phyloP scores from a whole-genome alignment of 2,329 filamentous ascomycete species.

The Penicillium brasilianum region DNA sequence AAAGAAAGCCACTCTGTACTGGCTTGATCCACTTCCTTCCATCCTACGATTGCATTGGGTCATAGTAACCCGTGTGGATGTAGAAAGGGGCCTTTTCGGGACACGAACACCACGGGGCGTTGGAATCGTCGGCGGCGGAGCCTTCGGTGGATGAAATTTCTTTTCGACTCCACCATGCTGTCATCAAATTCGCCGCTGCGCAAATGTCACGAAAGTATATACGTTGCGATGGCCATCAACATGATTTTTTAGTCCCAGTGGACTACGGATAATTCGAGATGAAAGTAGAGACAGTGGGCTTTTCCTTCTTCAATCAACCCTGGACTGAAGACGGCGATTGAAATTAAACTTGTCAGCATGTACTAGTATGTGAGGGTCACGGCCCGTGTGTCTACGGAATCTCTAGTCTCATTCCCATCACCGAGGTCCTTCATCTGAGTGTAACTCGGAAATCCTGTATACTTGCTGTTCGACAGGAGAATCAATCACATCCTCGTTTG shows the following conservation, averaged over 20 bases:
- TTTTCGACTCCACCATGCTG: background rate
- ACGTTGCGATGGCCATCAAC: background rate
- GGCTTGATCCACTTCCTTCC: background rate
- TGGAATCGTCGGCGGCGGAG: background rate
- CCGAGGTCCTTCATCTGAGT: no score
- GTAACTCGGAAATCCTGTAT: no score
- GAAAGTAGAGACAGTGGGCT: no score
- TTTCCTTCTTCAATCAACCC: no score
- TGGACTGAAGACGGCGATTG: background rate
- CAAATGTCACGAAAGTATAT: background rate
- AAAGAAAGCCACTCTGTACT: background rate
- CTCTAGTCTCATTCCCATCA: no score
- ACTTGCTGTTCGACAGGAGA: no score
- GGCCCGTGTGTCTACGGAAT: no score
- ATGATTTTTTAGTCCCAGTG: no score
- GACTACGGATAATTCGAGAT: no score
- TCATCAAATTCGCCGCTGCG: background rate
- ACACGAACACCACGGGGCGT: background rate
- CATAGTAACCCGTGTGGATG: background rate
- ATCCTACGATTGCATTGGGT: background rate
- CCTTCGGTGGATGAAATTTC: slow-evolving; percentile 4
- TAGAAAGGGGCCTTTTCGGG: background rate
- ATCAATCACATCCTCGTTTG: background rate
- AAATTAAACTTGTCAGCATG: background rate
- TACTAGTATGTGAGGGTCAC: background rate